Evolutionary conservation across 2,329 filamentous ascomycete species (phyloP).

Genomic region (Chrysoporthe austroafricana): DNA sequence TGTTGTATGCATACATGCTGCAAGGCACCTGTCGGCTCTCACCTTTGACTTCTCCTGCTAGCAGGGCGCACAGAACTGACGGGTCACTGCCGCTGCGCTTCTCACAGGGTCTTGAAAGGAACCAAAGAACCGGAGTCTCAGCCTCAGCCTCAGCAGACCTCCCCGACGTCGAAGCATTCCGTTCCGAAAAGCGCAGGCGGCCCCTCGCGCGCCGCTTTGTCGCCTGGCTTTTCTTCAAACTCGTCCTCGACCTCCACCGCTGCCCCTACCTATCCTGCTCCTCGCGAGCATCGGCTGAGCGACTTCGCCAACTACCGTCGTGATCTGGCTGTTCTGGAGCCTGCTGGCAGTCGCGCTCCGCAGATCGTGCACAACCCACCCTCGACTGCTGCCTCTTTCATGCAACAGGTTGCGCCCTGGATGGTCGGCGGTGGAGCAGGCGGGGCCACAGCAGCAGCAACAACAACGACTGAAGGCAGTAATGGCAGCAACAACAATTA

Average conservation of each 20-base stretch:
- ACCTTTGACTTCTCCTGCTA: background rate
- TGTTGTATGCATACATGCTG: background rate
- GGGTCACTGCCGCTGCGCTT: slow-evolving; percentile 32
- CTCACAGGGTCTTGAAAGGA: slow-evolving; percentile 42
- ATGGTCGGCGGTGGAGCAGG: slow-evolving; percentile 43
- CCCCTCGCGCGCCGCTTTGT: slow-evolving; percentile 48
- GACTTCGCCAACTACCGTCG: slow-evolving; percentile 73
- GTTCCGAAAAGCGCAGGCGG: slow-evolving; percentile 32
- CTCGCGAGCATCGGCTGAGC: slow-evolving; percentile 60
- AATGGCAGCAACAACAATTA: slow-evolving; percentile 39
- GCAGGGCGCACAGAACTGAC: slow-evolving; percentile 34
- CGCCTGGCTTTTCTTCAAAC: slow-evolving; percentile 46
- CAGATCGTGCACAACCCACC: slow-evolving; percentile 55
- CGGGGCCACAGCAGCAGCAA: slow-evolving; percentile 37
- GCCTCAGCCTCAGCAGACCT: slow-evolving; percentile 39
- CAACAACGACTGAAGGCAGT: slow-evolving; percentile 10
- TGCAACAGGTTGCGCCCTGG: slow-evolving; percentile 63
- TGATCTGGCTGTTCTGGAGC: slow-evolving; percentile 71
- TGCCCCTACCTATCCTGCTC: slow-evolving; percentile 36
- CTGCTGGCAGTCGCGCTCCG: slow-evolving; percentile 59
- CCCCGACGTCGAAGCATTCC: slow-evolving; percentile 47
- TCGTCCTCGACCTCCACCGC: slow-evolving; percentile 42
- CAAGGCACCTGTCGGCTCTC: slow-evolving; percentile 8
- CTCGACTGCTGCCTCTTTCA: slow-evolving; percentile 47
- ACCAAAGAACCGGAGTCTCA: slow-evolving; percentile 43